Evolutionary conservation across 176 grass and related monocot genomes (phyloP).

Genomic region (Cenchrus fungigraminus): DNA sequence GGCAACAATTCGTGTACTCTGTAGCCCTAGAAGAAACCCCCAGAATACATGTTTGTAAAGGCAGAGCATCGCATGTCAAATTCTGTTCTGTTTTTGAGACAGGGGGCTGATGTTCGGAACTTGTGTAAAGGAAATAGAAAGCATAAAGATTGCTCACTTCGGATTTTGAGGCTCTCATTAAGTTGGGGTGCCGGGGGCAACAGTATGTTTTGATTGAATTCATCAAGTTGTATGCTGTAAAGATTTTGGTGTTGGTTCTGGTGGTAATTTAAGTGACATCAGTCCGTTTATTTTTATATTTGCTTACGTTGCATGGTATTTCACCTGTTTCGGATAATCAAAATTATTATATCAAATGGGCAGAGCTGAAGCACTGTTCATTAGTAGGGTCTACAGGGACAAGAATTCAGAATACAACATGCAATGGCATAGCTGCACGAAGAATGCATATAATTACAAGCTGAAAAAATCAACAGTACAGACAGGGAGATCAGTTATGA

Average conservation of each 20-base stretch:
- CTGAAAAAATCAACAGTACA: too few species aligned
- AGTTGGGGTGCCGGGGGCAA: neutral
- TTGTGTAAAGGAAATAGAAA: slow-evolving; percentile 6
- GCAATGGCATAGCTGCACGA: neutral
- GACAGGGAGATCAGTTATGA: too few species aligned
- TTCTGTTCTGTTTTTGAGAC: slow-evolving; percentile 9
- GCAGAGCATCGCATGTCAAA: neutral
- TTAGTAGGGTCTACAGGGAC: neutral
- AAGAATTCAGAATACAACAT: neutral
- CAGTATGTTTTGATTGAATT: neutral
- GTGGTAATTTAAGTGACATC: neutral
- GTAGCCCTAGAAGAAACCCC: slow-evolving; percentile 1
- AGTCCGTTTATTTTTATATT: neutral
- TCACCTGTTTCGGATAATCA: neutral
- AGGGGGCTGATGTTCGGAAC: neutral
- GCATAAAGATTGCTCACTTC: neutral
- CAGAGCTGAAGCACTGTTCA: neutral
- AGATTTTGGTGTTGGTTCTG: neutral
- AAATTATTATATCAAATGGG: neutral
- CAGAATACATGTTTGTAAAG: slow-evolving; percentile 6
- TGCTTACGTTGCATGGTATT: neutral
- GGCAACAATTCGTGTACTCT: slow-evolving; percentile 35
- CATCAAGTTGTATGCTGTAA: neutral
- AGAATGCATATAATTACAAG: too few species aligned
- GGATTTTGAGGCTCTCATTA: neutral